Evolutionary conservation across 1,139 yeast species (phyloP).

Genomic region (Candida albicans): DNA sequence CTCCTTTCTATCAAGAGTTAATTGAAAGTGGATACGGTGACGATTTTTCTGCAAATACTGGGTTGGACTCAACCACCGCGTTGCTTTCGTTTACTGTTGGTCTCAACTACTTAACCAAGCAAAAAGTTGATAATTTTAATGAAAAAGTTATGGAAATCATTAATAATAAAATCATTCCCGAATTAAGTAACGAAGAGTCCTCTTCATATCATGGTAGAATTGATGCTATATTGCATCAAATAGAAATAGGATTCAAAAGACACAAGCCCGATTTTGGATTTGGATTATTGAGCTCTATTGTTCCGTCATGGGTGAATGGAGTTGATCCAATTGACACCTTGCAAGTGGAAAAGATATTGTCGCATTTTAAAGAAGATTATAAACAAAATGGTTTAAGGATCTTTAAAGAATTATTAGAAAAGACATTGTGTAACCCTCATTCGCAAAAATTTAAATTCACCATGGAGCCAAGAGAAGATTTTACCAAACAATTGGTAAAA

Average conservation of each 20-base stretch:
- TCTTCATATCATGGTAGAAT: conserved; percentile 64
- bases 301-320: conserved; percentile 83
- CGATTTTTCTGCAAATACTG: conserved; percentile 86
- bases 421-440: conserved; percentile 46
- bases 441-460: conserved; percentile 65
- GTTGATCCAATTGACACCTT: conserved; percentile 68
- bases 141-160: conserved; percentile 46
- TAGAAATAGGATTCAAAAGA: conserved; percentile 80
- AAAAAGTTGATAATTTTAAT: conserved; percentile 49
- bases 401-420: conserved; percentile 57
- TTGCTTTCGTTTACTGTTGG: conserved; percentile 82
- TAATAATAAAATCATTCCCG: conserved; percentile 35
- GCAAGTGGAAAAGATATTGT: conserved; percentile 62
- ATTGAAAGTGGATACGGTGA: conserved; percentile 84
- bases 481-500: conserved; percentile 44
- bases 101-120: conserved; percentile 66
- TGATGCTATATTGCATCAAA: conserved; percentile 83
- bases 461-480: conserved; percentile 69
- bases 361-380: conserved; percentile 62
- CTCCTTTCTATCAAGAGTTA: conserved; percentile 81
- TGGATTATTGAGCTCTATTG: conserved; percentile 66
- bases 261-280: conserved; percentile 92
- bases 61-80: conserved; percentile 81
- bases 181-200: conserved; percentile 34
- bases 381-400: conserved; percentile 52